phyloP scores from a whole-genome alignment of 2,329 filamentous ascomycete genomes.

The Blastomyces emzantsi region DNA sequence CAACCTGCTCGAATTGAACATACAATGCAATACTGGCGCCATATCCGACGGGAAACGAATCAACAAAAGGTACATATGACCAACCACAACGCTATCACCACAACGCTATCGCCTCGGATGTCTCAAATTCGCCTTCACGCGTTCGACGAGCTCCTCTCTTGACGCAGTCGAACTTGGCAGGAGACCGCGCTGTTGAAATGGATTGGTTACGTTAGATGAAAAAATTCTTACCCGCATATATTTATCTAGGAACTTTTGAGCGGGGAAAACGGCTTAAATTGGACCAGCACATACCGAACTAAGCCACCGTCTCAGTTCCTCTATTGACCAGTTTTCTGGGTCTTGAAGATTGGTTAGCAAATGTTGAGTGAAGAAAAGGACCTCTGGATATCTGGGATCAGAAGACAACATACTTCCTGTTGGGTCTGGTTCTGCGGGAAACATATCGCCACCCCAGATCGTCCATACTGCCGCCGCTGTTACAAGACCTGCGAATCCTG shows the following conservation, averaged over 20 bases:
- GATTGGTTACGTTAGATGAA: background rate
- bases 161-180: conserved; percentile 52
- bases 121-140: conserved; percentile 60
- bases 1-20: background rate
- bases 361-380: background rate
- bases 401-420: conserved; percentile 53
- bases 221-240: background rate
- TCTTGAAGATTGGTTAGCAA: conserved; percentile 34
- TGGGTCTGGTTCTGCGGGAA: conserved; percentile 67
- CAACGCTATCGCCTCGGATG: conserved; percentile 26
- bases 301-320: conserved; percentile 75
- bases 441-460: conserved; percentile 79
- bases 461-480: conserved; percentile 73
- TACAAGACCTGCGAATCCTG: conserved; percentile 72
- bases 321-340: conserved; percentile 63
- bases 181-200: conserved; percentile 50
- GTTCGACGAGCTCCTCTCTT: conserved; percentile 56
- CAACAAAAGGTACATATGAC: background rate
- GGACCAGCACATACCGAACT: conserved; percentile 49
- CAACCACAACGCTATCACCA: conserved; percentile 16
- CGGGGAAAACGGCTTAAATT: background rate
- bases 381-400: background rate
- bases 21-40: background rate
- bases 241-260: background rate
- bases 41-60: background rate